Base-by-base conservation (phyloP, 2,329 filamentous ascomycete genomes). In the Alternaria hordeiaustralica region DNA sequence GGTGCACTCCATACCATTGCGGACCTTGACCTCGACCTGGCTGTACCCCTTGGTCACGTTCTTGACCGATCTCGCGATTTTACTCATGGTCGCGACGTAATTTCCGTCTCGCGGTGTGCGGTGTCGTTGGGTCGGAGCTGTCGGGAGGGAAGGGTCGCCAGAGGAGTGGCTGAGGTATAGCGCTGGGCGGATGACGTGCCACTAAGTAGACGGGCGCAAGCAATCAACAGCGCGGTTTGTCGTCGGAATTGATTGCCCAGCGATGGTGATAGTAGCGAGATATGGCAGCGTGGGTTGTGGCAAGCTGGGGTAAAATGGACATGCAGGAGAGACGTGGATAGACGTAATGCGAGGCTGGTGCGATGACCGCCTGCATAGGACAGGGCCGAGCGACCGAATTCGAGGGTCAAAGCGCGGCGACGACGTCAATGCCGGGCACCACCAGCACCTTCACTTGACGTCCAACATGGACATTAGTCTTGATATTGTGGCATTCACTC, bases 21-120 rank as follows among this genome's bases (percentile, higher is more conserved):
- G 79, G 82, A 99, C 96, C 86, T 98, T 98, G 81, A 98, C 93
- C 86, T 99, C 95, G 75, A 96, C 93, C 71, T 88, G 90, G 36
- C 95, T 97, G 81, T 99, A 99, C 75, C 96, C 96, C 85, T 98
- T 99, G 81, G 96, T 98, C 82, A 99, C 95, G 86, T 98, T 99
- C 47, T 97, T 98, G 77, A 98, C 94, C 80, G 93, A 97, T 83
- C 96, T 89, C 80, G 98, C 93, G 80, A 98, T 94, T 84, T 96
- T 96, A 64, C 95, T 97, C 96, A 99, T 99, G 67, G 78, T 86
- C 67, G 65, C 63, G 58, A 55, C 41, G 51, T 59, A 26, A 33
- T 45, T 47, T 30, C 51, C 45, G 23, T 20, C 46, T 55, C 41
- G 15, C 30, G 13, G 30, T 30, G 15, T 50, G 50, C n/a, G 49